phyloP scores from a whole-genome alignment of 2,329 filamentous ascomycete genomes.

The Blastomyces emzantsi region DNA sequence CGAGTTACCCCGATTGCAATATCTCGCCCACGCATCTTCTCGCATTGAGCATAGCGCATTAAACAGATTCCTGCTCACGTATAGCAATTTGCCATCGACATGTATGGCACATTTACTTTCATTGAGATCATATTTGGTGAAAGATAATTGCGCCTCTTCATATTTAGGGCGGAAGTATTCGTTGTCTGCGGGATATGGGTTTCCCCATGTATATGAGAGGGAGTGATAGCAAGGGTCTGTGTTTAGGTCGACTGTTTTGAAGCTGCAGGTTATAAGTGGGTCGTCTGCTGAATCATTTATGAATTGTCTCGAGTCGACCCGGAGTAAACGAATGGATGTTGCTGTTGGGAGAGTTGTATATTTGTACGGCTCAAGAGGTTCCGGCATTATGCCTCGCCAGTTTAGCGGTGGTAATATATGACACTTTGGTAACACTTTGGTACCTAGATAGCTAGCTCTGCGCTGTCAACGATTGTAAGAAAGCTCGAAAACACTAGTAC shows the following conservation, averaged over 20 bases:
- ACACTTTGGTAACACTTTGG: neutral
- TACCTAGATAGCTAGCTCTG: too few relatives aligned
- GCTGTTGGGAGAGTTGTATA: constrained; percentile 6
- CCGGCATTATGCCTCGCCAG: neutral
- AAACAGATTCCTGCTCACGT: constrained; percentile 11
- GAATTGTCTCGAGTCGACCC: constrained; percentile 6
- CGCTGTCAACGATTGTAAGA: too few relatives aligned
- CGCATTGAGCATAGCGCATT: constrained; percentile 9
- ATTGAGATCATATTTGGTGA: constrained; percentile 1
- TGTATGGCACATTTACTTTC: constrained; percentile 3
- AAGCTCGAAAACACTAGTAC: too few relatives aligned
- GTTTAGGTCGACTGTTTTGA: constrained; percentile 12
- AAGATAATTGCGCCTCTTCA: neutral
- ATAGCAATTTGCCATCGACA: constrained; percentile 9
- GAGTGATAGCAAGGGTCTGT: constrained; percentile 9
- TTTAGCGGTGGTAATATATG: neutral
- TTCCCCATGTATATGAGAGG: constrained; percentile 15
- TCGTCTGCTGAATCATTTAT: neutral
- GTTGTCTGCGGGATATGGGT: constrained; percentile 8
- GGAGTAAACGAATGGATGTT: constrained; percentile 12
- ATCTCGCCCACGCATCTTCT: constrained; percentile 10
- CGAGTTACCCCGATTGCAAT: constrained; percentile 7
- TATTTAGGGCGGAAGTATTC: constrained; percentile 8
- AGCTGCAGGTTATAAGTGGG: constrained; percentile 4
- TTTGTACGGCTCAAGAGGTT: constrained; percentile 1